Conservation (phyloP, 1,139 yeast species). For the Nadsonia commutata region DNA sequence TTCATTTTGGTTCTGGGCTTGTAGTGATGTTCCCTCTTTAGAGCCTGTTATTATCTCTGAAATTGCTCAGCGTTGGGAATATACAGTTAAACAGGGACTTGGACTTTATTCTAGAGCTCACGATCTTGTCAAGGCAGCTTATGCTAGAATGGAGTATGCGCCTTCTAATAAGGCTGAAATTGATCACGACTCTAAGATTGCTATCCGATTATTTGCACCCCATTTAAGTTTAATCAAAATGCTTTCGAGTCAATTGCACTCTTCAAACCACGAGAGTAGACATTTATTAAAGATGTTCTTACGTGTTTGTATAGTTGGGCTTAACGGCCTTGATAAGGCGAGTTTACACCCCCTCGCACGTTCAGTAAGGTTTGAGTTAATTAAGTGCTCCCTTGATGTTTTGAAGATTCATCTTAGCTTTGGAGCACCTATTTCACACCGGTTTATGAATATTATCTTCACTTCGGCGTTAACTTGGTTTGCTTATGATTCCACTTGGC, state of each 20-base stretch:
- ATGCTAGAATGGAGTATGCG: conserved; percentile 69
- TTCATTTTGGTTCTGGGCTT: conserved; percentile 67
- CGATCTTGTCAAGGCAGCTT: conserved; percentile 53
- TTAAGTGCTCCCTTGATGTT: conserved; percentile 53
- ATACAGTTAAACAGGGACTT: conserved; percentile 38
- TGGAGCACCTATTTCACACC: conserved; percentile 23
- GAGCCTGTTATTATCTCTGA: conserved; percentile 55
- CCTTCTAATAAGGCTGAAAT: conserved; percentile 61
- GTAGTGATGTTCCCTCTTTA: conserved; percentile 49
- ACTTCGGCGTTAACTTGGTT: conserved; percentile 75
- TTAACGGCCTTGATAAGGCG: conserved; percentile 39
- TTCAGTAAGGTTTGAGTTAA: conserved; percentile 55
- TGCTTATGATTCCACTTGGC: conserved; percentile 45
- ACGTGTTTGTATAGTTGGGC: conserved; percentile 42
- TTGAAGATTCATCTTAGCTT: conserved; percentile 36
- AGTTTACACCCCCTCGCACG: conserved; percentile 77
- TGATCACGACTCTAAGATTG: conserved; percentile 36
- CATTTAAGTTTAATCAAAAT: conserved; percentile 57
- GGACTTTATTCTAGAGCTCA: conserved; percentile 54
- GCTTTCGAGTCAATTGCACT: conserved; percentile 70
- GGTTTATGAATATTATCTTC: conserved; percentile 38
- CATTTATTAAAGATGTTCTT: conserved; percentile 61
- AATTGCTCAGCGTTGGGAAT: conserved; percentile 54
- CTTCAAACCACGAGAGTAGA: conserved; percentile 59
- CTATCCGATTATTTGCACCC: conserved; percentile 47